phyloP scores from a whole-genome alignment of 495 filamentous ascomycete genomes.

The Penicillium samsonianum region DNA sequence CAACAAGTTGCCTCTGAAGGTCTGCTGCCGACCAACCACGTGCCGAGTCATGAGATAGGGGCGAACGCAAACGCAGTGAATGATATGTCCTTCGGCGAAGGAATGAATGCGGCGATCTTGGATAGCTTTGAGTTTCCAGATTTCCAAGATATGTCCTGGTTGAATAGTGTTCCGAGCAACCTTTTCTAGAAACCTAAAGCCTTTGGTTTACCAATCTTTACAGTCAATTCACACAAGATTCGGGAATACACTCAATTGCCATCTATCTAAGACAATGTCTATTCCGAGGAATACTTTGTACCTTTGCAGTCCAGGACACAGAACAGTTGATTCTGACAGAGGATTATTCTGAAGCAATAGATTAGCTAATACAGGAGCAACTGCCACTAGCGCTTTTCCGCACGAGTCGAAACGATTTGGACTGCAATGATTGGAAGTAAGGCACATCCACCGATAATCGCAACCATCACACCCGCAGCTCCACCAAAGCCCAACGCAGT shows the following conservation, averaged over 20 bases:
- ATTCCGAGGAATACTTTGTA: neutral
- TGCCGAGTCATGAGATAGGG: neutral
- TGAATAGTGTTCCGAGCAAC: constrained; percentile 42
- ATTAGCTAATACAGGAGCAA: neutral
- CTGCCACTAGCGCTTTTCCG: neutral
- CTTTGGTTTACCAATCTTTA: neutral
- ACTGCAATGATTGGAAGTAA: constrained; percentile 30
- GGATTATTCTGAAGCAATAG: neutral
- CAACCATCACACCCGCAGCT: constrained; percentile 33
- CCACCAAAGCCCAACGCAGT: constrained; percentile 26
- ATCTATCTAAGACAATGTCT: too few species aligned
- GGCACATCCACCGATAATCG: constrained; percentile 28
- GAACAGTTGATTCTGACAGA: too few species aligned
- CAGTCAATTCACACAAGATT: neutral
- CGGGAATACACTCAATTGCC: neutral
- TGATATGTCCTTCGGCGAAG: constrained; percentile 35
- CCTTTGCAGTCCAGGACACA: neutral
- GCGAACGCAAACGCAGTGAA: constrained; percentile 13
- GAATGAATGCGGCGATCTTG: constrained; percentile 32
- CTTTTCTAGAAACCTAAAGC: constrained; percentile 18
- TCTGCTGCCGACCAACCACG: constrained; percentile 1
- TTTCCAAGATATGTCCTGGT: constrained; percentile 45
- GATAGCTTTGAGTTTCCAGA: constrained; percentile 36
- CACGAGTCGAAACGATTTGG: constrained; percentile 20
- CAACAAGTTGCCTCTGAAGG: constrained; percentile 36